Base-by-base conservation (phyloP, 805 yeast species). In the Starmerella davenportii region DNA sequence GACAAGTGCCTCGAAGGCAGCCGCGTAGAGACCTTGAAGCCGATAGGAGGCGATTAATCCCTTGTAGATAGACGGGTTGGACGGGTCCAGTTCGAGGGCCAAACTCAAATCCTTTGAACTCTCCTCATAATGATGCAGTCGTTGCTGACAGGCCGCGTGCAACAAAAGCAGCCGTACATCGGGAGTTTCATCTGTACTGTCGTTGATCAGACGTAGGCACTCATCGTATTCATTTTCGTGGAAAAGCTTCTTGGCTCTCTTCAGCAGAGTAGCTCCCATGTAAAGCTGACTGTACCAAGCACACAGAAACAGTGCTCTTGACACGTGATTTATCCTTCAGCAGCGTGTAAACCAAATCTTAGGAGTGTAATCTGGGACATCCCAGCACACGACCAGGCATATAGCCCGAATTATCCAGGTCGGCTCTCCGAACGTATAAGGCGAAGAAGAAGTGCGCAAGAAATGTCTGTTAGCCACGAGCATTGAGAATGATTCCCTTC, bases 41-140 rank as follows among this genome's bases (percentile, higher is more conserved):
- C 48, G 49, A 32, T 51, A 48, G 4, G 54, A 37, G 9, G 44
- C 39, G 29, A 73, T 58, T 42, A 76, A 63, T 1, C 96, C 96
- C 51, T 79, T 81, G 92, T 90, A 85, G 0, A 84, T 92, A 20
- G 69, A 54, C 1, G 72, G 45, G 37, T 75, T 70, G 43, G 51
- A 25, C 45, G 59, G 35, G 58, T 52, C 21, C 66, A 57, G 8
- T 58, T 63, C 18, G 69, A 60, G 46, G 68, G 69, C 46, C 61
- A 56, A 15, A 45, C 51, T 14, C 72, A 56, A 35, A 66, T 72
- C 17, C 53, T 64, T 30, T 59, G 62, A 14, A 69, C 75, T 58
- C 37, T 70, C 72, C 25, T 66, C 53, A 14, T 69, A 56, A 2
- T 57, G 54, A 1, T 47, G 58, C 18, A 51, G 52, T 42, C 72